phyloP scores from a whole-genome alignment of 2,329 filamentous ascomycete genomes.

The Aspergillus ochraceus region DNA sequence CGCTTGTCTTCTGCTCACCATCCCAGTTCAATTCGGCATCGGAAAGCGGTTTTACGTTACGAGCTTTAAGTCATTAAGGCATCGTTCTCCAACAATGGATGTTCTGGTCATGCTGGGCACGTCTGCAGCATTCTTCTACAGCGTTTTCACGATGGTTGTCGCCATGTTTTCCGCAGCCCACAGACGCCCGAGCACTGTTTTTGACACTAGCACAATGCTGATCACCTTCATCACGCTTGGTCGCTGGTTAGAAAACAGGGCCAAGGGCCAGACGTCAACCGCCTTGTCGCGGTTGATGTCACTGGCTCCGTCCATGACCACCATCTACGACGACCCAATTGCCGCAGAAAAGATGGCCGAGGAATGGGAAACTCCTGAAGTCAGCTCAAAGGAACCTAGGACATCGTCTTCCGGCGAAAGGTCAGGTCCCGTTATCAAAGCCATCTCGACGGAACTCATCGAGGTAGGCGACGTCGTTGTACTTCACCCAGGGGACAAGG shows the following conservation, averaged over 20 bases:
- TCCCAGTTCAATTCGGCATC: constrained; percentile 95
- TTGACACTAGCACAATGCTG: constrained; percentile 97
- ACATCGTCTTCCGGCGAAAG: constrained; percentile 14
- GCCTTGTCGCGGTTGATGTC: constrained; percentile 94
- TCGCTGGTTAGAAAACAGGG: constrained; percentile 87
- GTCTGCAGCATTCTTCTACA: constrained; percentile 95
- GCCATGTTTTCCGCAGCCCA: constrained; percentile 76
- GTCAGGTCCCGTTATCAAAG: constrained; percentile 68
- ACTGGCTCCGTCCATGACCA: constrained; percentile 91
- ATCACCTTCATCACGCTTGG: constrained; percentile 93
- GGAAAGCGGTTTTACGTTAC: constrained; percentile 91
- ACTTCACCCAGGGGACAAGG: constrained; percentile 91
- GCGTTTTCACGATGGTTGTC: constrained; percentile 79
- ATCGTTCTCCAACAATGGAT: constrained; percentile 94
- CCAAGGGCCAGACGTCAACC: constrained; percentile 94
- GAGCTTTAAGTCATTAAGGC: constrained; percentile 89
- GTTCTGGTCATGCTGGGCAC: constrained; percentile 92
- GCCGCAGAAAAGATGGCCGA: constrained; percentile 89
- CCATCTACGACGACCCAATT: constrained; percentile 92
- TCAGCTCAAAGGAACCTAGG: constrained; percentile 13
- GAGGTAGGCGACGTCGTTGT: constrained; percentile 93
- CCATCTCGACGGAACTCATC: constrained; percentile 91
- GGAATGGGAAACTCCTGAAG: constrained; percentile 57
- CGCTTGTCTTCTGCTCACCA: constrained; percentile 77
- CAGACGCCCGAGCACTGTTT: constrained; percentile 79